A percentile compares a stretch with the other conserved stretches of the same genome.
Conservation (phyloP, 2,329 filamentous ascomycete genomes). For the Colletotrichum gloeosporioides region DNA sequence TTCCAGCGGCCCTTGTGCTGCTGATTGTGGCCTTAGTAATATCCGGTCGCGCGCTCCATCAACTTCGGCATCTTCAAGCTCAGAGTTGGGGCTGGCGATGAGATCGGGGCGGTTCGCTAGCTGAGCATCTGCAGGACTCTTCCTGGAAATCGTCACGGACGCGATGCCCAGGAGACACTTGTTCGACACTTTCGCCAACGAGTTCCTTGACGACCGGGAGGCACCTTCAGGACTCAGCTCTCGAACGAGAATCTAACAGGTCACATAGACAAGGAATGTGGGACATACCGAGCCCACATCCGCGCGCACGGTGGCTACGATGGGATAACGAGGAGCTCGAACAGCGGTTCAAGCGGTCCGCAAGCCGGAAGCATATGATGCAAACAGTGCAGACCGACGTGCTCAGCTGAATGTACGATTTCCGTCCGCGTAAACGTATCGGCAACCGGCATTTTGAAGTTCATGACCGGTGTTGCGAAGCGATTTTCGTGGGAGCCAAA, state of each 20-base stretch:
- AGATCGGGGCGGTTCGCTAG: neutral
- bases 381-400: neutral
- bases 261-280: neutral
- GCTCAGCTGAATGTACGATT: neutral
- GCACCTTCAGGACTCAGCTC: neutral
- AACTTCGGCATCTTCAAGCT: neutral
- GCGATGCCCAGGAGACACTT: rapidly evolving
- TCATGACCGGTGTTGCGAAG: neutral
- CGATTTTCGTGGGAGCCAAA: neutral
- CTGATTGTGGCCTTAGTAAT: neutral
- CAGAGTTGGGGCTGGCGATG: neutral
- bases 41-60: neutral
- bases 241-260: neutral
- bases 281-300: neutral
- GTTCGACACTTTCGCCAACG: neutral
- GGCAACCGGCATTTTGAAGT: neutral
- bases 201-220: neutral
- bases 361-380: neutral
- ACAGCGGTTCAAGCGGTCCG: neutral
- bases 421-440: neutral
- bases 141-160: neutral
- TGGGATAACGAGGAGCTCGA: neutral
- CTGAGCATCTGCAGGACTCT: neutral
- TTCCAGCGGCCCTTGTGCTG: rapidly evolving
- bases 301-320: neutral